Evolutionary conservation across 305 asterid species (phyloP).

Genomic region (Andrographis paniculata): DNA sequence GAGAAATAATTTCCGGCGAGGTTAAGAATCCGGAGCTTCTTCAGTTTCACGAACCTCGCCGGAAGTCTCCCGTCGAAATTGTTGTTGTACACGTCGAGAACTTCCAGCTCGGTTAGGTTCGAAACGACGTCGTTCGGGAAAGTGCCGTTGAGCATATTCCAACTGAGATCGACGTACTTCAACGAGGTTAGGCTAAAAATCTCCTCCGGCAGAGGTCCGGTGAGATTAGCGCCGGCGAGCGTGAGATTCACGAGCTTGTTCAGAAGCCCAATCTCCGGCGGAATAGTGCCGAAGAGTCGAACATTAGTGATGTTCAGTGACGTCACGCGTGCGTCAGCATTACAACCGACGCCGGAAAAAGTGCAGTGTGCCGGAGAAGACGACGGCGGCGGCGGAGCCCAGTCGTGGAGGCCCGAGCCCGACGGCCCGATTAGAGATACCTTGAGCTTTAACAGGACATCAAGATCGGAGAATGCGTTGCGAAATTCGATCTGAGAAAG

Average conservation of each 20-base stretch:
- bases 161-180: constrained; percentile 36
- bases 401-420: constrained; percentile 51
- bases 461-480: constrained; percentile 50
- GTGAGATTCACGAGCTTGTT: constrained; percentile 41
- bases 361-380: constrained; percentile 39
- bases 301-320: constrained; percentile 33
- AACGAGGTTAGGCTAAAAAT: constrained; percentile 33
- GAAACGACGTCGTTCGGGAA: constrained; percentile 33
- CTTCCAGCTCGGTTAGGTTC: constrained; percentile 34
- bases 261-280: constrained; percentile 57
- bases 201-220: constrained; percentile 49
- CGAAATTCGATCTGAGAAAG: not conserved
- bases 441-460: constrained; percentile 42
- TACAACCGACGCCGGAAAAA: constrained; percentile 62
- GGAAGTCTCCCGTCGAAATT: constrained; percentile 53
- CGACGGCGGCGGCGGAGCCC: constrained; percentile 28
- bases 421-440: constrained; percentile 41
- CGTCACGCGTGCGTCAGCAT: constrained; percentile 30
- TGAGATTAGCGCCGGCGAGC: constrained; percentile 37
- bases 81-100: constrained; percentile 54
- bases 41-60: constrained; percentile 30
- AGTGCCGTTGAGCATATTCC: constrained; percentile 35
- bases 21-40: constrained; percentile 25
- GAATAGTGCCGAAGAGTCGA: constrained; percentile 39
- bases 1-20: constrained; percentile 64